Evolutionary conservation across 2,329 filamentous ascomycete genomes (phyloP).

Genomic region (Colletotrichum coccodes): DNA sequence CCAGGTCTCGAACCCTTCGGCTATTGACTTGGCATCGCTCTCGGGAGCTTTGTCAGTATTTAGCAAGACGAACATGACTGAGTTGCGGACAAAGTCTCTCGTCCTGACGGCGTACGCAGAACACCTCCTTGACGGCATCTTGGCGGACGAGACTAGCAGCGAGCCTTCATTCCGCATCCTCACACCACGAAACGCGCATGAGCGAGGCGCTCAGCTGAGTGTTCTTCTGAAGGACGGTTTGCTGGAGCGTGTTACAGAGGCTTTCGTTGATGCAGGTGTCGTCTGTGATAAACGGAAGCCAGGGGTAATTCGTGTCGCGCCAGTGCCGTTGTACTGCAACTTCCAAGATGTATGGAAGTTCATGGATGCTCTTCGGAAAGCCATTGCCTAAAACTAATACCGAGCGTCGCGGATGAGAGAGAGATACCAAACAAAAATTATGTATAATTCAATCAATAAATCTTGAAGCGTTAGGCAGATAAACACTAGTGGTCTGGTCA

Average conservation of each 20-base stretch:
- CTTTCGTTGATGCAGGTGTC: constrained; percentile 74
- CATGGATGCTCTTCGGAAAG: constrained; percentile 51
- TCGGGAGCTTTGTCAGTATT: constrained; percentile 80
- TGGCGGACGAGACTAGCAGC: constrained; percentile 43
- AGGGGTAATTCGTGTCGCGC: constrained; percentile 85
- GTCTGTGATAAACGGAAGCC: constrained; percentile 87
- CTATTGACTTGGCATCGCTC: constrained; percentile 81
- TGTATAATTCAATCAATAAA: not conserved
- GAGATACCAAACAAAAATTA: not conserved
- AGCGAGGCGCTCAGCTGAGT: constrained; percentile 84
- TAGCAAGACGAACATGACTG: constrained; percentile 74
- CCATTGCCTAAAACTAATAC: constrained; percentile 25
- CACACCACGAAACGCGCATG: constrained; percentile 74
- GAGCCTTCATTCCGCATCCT: constrained; percentile 67
- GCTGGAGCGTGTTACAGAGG: constrained; percentile 73
- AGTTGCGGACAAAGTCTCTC: constrained; percentile 76
- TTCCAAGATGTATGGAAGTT: constrained; percentile 75
- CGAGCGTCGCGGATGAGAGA: not conserved
- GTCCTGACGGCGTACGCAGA: constrained; percentile 82
- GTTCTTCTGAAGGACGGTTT: constrained; percentile 74
- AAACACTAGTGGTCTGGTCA: too few species aligned
- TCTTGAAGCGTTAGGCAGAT: too few species aligned
- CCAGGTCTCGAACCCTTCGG: constrained; percentile 80
- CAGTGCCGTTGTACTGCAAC: constrained; percentile 85
- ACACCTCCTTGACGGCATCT: constrained; percentile 64